Conservation (phyloP, 371 early-diverging fungal species). For the Mortierella sp. region DNA sequence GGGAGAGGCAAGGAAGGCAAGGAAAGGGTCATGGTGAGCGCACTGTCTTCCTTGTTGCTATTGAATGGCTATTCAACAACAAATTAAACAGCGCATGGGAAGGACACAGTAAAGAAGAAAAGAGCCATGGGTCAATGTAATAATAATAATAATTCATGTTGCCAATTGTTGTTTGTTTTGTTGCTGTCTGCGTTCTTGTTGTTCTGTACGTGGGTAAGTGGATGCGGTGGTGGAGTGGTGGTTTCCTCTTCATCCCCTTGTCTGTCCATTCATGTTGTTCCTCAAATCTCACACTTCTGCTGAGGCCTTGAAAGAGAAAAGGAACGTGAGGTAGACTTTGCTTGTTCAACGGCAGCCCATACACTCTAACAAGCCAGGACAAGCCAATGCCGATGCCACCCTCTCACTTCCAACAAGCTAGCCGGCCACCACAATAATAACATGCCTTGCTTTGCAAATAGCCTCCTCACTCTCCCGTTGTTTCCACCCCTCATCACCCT, state of each 20-base stretch:
- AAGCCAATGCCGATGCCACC: no score
- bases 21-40: constrained; percentile 7
- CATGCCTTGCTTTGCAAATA: background rate
- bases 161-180: no score
- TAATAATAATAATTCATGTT: background rate
- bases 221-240: no score
- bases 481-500: background rate
- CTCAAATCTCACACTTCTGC: no score
- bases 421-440: background rate
- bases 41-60: background rate
- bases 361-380: no score
- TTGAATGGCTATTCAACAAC: background rate
- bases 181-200: no score
- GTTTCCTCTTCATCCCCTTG: no score
- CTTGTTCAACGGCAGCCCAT: no score
- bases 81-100: constrained; percentile 5
- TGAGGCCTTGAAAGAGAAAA: no score
- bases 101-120: background rate
- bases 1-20: background rate
- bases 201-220: no score
- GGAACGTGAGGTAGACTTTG: no score
- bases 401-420: background rate
- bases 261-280: no score
- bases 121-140: background rate
- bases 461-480: background rate